Evolutionary conservation across 192 early-diverging fungal species (phyloP).

Genomic region (Hyaloraphidium curvatum): DNA sequence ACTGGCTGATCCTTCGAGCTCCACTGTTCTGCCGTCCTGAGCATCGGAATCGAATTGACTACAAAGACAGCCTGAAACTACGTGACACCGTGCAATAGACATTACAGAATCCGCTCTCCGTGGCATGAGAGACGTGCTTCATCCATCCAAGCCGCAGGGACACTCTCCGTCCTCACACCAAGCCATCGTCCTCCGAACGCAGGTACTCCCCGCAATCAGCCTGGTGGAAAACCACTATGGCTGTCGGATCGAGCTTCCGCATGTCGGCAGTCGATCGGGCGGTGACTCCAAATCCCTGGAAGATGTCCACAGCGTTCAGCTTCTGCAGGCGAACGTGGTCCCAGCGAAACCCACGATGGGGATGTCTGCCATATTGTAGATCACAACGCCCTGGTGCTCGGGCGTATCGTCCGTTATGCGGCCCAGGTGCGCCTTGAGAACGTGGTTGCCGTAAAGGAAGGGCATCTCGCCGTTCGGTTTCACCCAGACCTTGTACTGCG

Average conservation of each 20-base stretch:
- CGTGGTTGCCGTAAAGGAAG: constrained; percentile 94
- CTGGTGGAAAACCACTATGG: constrained; percentile 89
- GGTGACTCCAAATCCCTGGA: constrained; percentile 83
- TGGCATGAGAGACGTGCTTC: no score
- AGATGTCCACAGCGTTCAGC: background rate
- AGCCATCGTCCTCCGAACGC: constrained; percentile 5
- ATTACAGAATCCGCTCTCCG: no score
- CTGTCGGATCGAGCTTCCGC: constrained; percentile 83
- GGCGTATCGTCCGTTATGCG: constrained; percentile 96
- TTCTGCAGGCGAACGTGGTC: background rate
- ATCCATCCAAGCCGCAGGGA: no score
- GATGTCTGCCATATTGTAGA: constrained; percentile 83
- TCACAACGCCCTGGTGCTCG: constrained; percentile 89
- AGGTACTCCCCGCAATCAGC: constrained; percentile 93
- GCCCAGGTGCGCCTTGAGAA: constrained; percentile 91
- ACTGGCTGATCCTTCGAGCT: no score
- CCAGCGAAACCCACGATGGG: constrained; percentile 35
- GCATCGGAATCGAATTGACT: no score
- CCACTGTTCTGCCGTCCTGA: no score
- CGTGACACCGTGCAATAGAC: no score
- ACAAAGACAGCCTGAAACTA: no score
- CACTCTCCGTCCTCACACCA: no score
- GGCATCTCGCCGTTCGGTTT: constrained; percentile 99
- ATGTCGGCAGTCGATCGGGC: constrained; percentile 80
- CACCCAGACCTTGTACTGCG: constrained; percentile 89